phyloP scores from a whole-genome alignment of 257 asterid genomes.

The Solanum verrucosum region DNA sequence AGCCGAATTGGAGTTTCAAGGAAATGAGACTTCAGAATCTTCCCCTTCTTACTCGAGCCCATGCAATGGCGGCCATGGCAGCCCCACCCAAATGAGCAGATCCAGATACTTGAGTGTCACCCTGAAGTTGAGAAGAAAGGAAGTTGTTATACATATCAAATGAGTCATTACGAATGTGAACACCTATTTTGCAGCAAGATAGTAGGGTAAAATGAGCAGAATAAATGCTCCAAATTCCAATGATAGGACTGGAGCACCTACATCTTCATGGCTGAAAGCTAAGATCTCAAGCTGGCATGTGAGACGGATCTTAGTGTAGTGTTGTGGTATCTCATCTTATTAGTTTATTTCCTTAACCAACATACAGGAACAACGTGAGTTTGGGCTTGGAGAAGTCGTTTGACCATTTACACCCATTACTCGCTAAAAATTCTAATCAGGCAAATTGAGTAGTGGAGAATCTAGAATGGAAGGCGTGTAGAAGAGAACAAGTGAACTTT shows the following conservation, averaged over 20 bases:
- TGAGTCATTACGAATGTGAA: neutral
- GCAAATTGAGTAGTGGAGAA: neutral
- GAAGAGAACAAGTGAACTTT: neutral
- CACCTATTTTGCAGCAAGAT: neutral
- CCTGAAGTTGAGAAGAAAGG: conserved; percentile 31
- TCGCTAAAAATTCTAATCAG: neutral
- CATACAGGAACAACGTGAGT: neutral
- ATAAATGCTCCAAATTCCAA: neutral
- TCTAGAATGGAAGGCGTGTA: neutral
- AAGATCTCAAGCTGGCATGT: neutral
- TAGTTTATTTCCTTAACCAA: neutral
- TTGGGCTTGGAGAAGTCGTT: neutral
- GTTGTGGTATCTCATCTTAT: neutral
- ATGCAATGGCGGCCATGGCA: conserved; percentile 63
- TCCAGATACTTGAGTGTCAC: conserved; percentile 54
- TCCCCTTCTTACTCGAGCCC: conserved; percentile 54
- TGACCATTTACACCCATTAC: neutral
- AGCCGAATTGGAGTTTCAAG: neutral
- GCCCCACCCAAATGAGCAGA: conserved; percentile 90
- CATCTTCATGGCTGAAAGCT: neutral
- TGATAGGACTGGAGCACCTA: neutral
- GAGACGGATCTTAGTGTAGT: neutral
- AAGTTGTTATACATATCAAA: neutral
- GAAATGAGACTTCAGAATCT: conserved; percentile 23
- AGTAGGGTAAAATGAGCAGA: neutral